Evolutionary conservation across 495 filamentous ascomycete species (phyloP).

Genomic region (Apodospora peruviana): DNA sequence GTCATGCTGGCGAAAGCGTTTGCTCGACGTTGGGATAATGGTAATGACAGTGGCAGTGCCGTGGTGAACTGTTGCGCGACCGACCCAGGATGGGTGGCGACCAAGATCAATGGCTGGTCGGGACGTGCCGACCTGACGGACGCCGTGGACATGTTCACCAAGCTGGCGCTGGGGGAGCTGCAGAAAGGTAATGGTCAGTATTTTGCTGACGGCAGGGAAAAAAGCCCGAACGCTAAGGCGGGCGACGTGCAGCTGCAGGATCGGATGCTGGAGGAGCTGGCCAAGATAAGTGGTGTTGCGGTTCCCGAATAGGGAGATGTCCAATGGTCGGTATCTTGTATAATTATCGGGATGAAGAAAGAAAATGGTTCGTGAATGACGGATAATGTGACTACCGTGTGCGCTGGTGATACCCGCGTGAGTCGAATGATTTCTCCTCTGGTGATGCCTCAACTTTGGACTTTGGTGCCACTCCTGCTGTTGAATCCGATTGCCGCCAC

Average conservation of each 20-base stretch:
- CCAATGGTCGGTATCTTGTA: background rate
- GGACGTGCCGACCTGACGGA: constrained; percentile 40
- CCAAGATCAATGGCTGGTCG: constrained; percentile 50
- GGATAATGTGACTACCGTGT: too few species aligned
- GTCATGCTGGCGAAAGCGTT: constrained; percentile 51
- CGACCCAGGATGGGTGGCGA: constrained; percentile 57
- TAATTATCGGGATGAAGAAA: background rate
- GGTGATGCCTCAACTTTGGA: too few species aligned
- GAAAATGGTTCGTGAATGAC: too few species aligned
- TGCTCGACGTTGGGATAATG: constrained; percentile 40
- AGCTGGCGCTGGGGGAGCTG: constrained; percentile 37
- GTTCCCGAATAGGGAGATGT: constrained; percentile 7
- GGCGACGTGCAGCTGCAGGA: constrained; percentile 20
- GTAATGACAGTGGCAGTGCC: too few species aligned
- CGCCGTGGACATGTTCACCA: constrained; percentile 39
- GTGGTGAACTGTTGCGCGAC: constrained; percentile 42
- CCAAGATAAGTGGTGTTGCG: constrained; percentile 12
- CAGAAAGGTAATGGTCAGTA: constrained; percentile 19
- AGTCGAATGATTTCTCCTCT: too few species aligned
- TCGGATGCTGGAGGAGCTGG: constrained; percentile 16
- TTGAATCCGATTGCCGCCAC: too few species aligned
- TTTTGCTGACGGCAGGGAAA: constrained; percentile 13
- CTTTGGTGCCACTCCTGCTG: too few species aligned
- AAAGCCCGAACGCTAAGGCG: constrained; percentile 6
- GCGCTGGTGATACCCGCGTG: too few species aligned